Base-by-base conservation (phyloP, 306 rosid genomes). In the Pyrus bretschneideri region DNA sequence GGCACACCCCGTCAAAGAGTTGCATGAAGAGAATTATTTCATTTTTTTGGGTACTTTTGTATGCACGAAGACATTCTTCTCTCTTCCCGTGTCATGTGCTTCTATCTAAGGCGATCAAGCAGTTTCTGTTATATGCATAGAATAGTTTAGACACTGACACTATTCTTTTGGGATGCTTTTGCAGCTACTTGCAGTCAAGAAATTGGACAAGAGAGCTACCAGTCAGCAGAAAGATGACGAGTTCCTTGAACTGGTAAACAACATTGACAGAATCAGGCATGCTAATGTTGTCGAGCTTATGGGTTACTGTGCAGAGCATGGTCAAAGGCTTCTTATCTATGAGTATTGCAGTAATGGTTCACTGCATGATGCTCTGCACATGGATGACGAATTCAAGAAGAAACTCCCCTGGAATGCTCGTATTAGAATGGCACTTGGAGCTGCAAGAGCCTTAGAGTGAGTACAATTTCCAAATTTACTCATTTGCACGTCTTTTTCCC, bases 401-500 rank as follows among this genome's bases (percentile, higher is more conserved):
- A 82, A 69, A 61, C 87, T 91, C 45, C 81, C 97, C 2, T 96
- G 98, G 99, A 91, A 91, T 86, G 42, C 86, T 73, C 97, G 99
- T 69, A 85, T 91, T 81, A 87, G 88, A 82, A 89, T 96, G 85
- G 97, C 99, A 65, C 98, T 96, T 55, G 99, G 90, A 58, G 92
- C 98, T 66, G 98, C 99, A 75, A 91, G 98, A 86, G 99, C 98
- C 60, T 86, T 96, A 58, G 98, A 92, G 99, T 96, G 88, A 91
- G 97, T 90, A 78, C 75, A 29, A 40, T 57, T 44, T 67, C 2
- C 61, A 31, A 46, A 25, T 23, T 11, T 17, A 21, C 66, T 51
- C n/a, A 4, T 71, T 71, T 61, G 15, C 59, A 5, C 40, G 3
- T 46, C 13, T 5, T 61, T 35, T 61, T 5, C 27, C n/a, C 7